Evolutionary conservation across 2,329 filamentous ascomycete genomes (phyloP).

Genomic region (Pestalotiopsis sp.): DNA sequence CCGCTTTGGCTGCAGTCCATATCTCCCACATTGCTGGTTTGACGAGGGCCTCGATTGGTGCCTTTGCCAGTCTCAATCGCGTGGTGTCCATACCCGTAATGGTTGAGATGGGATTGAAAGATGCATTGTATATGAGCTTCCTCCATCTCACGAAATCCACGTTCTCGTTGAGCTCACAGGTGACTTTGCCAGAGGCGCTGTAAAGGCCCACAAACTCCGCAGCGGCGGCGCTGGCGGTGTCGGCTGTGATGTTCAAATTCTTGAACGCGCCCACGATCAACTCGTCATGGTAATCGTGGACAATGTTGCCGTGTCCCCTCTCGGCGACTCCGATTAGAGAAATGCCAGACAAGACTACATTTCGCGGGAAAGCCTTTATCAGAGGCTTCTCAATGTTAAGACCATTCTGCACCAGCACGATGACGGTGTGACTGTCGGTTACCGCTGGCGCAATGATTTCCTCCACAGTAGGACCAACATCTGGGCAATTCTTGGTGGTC

Average conservation of each 20-base stretch:
- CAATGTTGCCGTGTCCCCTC: conserved; percentile 45
- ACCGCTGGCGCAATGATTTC: conserved; percentile 56
- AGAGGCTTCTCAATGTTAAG: conserved; percentile 64
- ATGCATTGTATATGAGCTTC: conserved; percentile 54
- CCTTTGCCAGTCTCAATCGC: conserved; percentile 47
- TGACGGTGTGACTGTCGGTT: conserved; percentile 49
- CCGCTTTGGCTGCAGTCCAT: conserved; percentile 44
- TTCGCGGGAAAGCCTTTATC: conserved; percentile 51
- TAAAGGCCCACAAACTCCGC: conserved; percentile 50
- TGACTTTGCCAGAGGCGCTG: conserved; percentile 44
- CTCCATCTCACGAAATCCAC: conserved; percentile 48
- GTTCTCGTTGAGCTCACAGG: conserved; percentile 41
- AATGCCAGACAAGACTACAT: conserved; percentile 55
- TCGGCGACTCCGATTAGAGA: conserved; percentile 56
- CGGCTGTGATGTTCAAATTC: conserved; percentile 20
- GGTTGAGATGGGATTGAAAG: conserved; percentile 55
- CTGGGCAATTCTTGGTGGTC: conserved; percentile 61
- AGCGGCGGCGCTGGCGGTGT: conserved; percentile 32
- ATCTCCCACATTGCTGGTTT: conserved; percentile 59
- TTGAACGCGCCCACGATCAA: conserved; percentile 53
- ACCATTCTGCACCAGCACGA: conserved; percentile 64
- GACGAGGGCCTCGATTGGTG: conserved; percentile 49
- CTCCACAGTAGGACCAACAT: conserved; percentile 48
- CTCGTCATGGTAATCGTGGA: conserved; percentile 54
- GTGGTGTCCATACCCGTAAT: conserved; percentile 54